phyloP scores from a whole-genome alignment of 1,284 basidiomycete species.

The Leucoagaricus sp. region DNA sequence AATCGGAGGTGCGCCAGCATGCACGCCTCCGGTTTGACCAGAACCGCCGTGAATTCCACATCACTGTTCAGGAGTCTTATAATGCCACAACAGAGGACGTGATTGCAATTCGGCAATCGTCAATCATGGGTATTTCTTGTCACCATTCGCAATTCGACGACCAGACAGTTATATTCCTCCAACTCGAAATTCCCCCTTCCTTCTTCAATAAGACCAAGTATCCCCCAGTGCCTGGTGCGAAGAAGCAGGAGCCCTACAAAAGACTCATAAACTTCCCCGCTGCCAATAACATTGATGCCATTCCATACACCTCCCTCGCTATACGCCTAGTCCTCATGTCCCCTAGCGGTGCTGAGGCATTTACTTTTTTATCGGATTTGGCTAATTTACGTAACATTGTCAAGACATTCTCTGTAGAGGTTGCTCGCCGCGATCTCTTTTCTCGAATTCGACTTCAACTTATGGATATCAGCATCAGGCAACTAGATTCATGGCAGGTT shows the following conservation, averaged over 20 bases:
- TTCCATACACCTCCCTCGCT: conserved; percentile 48
- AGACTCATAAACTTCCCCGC: conserved; percentile 1
- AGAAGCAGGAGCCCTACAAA: not conserved
- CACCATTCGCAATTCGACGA: conserved; percentile 30
- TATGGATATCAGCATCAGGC: conserved; percentile 37
- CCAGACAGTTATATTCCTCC: conserved; percentile 33
- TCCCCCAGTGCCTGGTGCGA: not conserved
- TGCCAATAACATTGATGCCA: conserved; percentile 7
- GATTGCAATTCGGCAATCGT: conserved; percentile 46
- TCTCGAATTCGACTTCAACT: conserved; percentile 33
- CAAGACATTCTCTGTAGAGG: conserved; percentile 36
- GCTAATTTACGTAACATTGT: conserved; percentile 40
- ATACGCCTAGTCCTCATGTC: conserved; percentile 47
- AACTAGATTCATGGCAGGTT: conserved; percentile 44
- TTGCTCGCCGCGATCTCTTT: conserved; percentile 42
- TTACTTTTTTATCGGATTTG: conserved; percentile 36
- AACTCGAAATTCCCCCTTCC: conserved; percentile 5
- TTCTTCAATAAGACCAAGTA: conserved; percentile 8
- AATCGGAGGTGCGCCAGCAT: conserved; percentile 46
- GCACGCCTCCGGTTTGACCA: conserved; percentile 38
- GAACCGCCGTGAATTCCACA: conserved; percentile 48
- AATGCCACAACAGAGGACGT: conserved; percentile 22
- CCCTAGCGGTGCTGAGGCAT: conserved; percentile 35
- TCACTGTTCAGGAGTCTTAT: conserved; percentile 27
- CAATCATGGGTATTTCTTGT: conserved; percentile 41